Conservation (phyloP, 176 grass and related monocot genomes). For the Leersia perrieri region DNA sequence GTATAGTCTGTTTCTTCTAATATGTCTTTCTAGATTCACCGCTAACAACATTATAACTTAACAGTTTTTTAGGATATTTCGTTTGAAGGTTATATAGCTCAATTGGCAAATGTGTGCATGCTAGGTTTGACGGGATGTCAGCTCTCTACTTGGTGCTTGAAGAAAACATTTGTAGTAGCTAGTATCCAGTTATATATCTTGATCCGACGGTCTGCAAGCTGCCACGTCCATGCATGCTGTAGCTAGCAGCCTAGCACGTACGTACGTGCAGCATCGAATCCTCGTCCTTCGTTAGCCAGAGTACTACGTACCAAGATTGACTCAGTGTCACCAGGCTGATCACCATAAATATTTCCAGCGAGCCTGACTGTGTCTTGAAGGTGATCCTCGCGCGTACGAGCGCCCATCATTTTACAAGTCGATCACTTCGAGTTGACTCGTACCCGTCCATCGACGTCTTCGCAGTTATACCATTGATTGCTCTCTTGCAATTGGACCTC, state of each 20-base stretch:
- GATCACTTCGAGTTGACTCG: conserved; percentile 39
- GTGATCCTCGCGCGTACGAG: neutral
- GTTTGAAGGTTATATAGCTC: too few relatives aligned
- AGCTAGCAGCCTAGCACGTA: too few relatives aligned
- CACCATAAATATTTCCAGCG: conserved; percentile 36
- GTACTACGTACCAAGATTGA: neutral
- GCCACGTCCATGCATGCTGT: neutral
- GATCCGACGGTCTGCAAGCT: neutral
- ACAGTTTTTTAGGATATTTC: too few relatives aligned
- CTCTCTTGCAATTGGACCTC: conserved; percentile 5
- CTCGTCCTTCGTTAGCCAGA: conserved; percentile 19
- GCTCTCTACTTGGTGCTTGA: too few relatives aligned
- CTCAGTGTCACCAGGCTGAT: neutral
- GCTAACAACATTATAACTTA: too few relatives aligned
- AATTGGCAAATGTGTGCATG: too few relatives aligned
- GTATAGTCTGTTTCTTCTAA: too few relatives aligned
- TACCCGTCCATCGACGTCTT: neutral
- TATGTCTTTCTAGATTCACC: too few relatives aligned
- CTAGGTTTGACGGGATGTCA: too few relatives aligned
- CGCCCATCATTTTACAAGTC: conserved; percentile 29
- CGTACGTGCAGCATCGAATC: conserved; percentile 17
- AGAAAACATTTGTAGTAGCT: too few relatives aligned
- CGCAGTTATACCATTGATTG: neutral
- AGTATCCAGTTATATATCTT: neutral
- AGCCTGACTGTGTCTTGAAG: neutral